Evolutionary conservation across 495 filamentous ascomycete genomes (phyloP), one percentile per base, ranked within the genome.

Genomic region (Lasiosphaeria miniovina): DNA sequence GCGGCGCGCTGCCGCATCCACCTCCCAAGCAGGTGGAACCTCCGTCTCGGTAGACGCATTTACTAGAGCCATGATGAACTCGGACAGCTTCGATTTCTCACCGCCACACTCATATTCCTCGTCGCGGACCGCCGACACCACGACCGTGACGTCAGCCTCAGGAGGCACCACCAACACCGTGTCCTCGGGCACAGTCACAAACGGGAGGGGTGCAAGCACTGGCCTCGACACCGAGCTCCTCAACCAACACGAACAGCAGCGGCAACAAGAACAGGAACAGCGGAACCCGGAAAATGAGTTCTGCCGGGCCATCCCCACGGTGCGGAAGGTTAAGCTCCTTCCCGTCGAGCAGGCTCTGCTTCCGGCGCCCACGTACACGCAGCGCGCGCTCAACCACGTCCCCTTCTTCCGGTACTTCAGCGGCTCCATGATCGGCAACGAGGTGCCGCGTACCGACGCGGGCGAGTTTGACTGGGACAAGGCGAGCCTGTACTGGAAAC

Each of bases 391-490:
- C 36, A 78, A 77, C 41, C 80, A 82, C 33, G 82, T 90, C 38
- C 86, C 87, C 0, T 74, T 88, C 51, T 66, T 89, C 54, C 81
- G 77, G 57, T 88, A 86, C 83, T 87, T 92, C 62, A 87, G 83
- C 4, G 84, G 88, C 34, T 88, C 90, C 60, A 84, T 94, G 58
- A 93, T 95, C 57, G 91, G 91, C 4, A 86, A 86, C 61, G 82
- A 86, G 54, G 85, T 93, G 24, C 89, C 90, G 43, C 80, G 89
- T 46, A 85, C 78, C 38, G 90, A 92, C n/a, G 76, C 85, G 51
- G 91, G 90, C n/a, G 82, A 83, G 2, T 92, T 95, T 60, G 91
- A 96, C 64, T 88, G 83, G 73, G 81, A 79, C 41, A 82, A 78
- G 60, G 91, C 91, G 3, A 89, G 85, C 59, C 68, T 87, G 46